Evolutionary conservation across 2,329 filamentous ascomycete genomes (phyloP), one percentile per base, ranked within the genome.

Genomic region (Cercospora janseana): DNA sequence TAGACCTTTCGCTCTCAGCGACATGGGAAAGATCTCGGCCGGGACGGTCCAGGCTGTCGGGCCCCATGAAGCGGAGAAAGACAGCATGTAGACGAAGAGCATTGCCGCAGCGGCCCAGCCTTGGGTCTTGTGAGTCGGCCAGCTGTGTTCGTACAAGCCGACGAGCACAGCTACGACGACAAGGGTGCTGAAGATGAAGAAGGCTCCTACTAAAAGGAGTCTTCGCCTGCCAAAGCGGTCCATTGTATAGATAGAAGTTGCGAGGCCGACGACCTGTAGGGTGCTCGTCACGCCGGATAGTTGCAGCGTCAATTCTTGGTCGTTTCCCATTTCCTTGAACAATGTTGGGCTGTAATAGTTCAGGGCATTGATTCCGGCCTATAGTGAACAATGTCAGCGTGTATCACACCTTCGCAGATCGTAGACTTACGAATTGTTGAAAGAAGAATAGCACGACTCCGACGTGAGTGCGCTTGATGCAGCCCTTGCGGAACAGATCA

Each of bases 11-110:
- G 82, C 81, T 5, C 82, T 73, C 0, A 80, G 68, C 0, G 74
- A 75, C 1, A 75, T 77, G 0, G 81, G 80, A 34, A 86, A 86
- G n/a, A 88, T 81, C 54, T 88, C 80, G 23, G 75, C 72, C 0
- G 68, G 66, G 63, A 66, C 31, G 0, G 61, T 61, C 65, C 65
- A 67, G 2, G 59, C 55, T 2, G 63, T 56, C 1, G 65, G 65
- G 12, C 63, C 63, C 61, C 79, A 85, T 0, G 75, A 76, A 0
- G 74, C 76, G 2, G 80, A 80, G 58, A 87, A 87, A 1, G 52
- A 45, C 16, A 64, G 21, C 61, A 66, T 66, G 43, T 63, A 66
- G 21, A 64, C 42, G 6, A 66, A 46, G 2, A 65, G 56, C 54
- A 66, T 59, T 1, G 57, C 61, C 0, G 64, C 62, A n/a, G 52